Conservation (phyloP, 108 stramenopile genomes). For the Stephanodiscus minutulus region DNA sequence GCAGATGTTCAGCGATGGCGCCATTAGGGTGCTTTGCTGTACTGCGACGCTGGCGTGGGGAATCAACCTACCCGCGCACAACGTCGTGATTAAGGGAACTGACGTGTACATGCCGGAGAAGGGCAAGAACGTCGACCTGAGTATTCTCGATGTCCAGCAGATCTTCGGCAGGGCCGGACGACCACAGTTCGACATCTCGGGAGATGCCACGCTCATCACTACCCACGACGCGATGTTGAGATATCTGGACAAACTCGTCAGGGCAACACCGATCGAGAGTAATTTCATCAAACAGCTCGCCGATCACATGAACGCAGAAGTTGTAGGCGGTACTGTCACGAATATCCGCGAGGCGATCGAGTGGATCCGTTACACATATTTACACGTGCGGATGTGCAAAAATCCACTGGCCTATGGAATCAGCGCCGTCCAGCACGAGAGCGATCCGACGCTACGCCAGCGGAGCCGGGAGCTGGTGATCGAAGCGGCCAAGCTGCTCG, state of each 20-base stretch:
- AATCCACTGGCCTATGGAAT: slow-evolving; percentile 97
- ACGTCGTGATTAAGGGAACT: slow-evolving; percentile 98
- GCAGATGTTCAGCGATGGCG: slow-evolving; percentile 93
- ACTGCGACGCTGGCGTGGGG: slow-evolving; percentile 97
- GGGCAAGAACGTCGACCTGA: slow-evolving; percentile 92
- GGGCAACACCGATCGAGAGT: slow-evolving; percentile 94
- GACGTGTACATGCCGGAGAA: slow-evolving; percentile 99
- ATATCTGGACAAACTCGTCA: slow-evolving; percentile 93
- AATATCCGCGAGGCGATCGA: slow-evolving; percentile 88
- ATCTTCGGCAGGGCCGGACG: slow-evolving; percentile 98
- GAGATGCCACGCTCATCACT: slow-evolving; percentile 97
- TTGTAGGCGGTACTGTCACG: slow-evolving; percentile 96
- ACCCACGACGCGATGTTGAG: slow-evolving; percentile 84
- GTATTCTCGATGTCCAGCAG: slow-evolving; percentile 98
- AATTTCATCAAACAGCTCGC: slow-evolving; percentile 93
- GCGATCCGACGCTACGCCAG: slow-evolving; percentile 71
- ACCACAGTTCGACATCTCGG: slow-evolving; percentile 95
- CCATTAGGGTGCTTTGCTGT: slow-evolving; percentile 95
- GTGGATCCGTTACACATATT: slow-evolving; percentile 97
- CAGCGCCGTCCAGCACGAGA: slow-evolving; percentile 64
- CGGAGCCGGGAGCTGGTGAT: slow-evolving; percentile 73
- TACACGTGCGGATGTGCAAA: slow-evolving; percentile 93
- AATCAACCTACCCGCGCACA: slow-evolving; percentile 94
- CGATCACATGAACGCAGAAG: slow-evolving; percentile 98
- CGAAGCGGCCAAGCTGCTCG: slow-evolving; percentile 84